Base-by-base conservation (phyloP, 331 rosid species). In the Phaseolus coccineus region DNA sequence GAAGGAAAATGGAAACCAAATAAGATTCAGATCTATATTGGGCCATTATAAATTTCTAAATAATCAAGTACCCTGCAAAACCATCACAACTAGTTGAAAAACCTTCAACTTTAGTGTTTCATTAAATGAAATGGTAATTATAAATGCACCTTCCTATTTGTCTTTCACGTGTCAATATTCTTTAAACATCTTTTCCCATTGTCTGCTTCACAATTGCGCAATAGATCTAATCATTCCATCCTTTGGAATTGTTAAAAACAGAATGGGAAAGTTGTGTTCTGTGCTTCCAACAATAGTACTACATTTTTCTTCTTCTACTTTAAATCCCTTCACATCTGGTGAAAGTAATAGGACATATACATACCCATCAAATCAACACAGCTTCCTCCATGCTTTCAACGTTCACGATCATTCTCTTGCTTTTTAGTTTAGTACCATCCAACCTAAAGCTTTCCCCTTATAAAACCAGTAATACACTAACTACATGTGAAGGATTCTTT, bases 131-230 rank as follows among this genome's bases (percentile, higher is more conserved):
- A 47, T 73, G 48, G 77, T 12, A 76, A 57, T 67, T 56, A 76
- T 73, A 77, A 40, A 71, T 7, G 3, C 33, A 76, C 69, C 83
- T 64, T 76, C 80, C 77, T 56, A 9, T 6, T 71, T 76, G 87
- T 82, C 85, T 16, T 73, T 79, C 89, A 82, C 85, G 79, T 79
- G 87, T 71, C 16, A 86, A 86, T 86, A 86, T 80, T 72, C 78
- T 39, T 57, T 35, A 37, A 53, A 48, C 51, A 44, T 35, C 40
- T 68, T 77, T 37, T 12, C 1, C 31, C 62, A 48, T 51, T 83
- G 84, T 79, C 77, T 56, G 74, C 76, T 78, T 82, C 69, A 35
- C 35, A 14, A 78, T 71, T 48, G 73, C 80, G 50, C 62, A 61
- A 25, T 61, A 59, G 64, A 71, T 70, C 58, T 71, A 65, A 86